Evolutionary conservation across 1,139 yeast genomes (phyloP).

Genomic region (Geotrichum histeridarum): DNA sequence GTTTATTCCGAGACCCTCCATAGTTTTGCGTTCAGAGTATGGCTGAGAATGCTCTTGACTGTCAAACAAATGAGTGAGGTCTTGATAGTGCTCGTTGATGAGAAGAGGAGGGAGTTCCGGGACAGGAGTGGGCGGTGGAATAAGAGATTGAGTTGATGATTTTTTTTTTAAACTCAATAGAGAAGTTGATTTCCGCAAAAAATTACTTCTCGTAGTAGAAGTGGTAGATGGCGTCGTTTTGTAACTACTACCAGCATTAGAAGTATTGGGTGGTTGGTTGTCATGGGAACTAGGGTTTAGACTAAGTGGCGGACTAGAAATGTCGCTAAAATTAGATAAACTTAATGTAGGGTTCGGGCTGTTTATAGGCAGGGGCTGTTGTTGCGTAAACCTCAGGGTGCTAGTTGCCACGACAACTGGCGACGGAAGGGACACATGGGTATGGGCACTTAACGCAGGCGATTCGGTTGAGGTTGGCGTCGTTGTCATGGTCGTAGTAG

Average conservation of each 20-base stretch:
- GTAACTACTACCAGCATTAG: not conserved
- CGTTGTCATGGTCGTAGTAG: not conserved
- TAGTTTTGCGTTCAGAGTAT: not conserved
- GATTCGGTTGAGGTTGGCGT: not conserved
- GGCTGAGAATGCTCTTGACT: not conserved
- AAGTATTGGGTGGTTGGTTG: constrained; percentile 1
- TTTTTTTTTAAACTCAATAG: constrained; percentile 11
- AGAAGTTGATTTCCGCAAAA: constrained; percentile 5
- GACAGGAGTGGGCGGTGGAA: not conserved
- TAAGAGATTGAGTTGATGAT: constrained; percentile 2
- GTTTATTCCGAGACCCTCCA: constrained; percentile 17
- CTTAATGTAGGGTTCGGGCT: constrained; percentile 1
- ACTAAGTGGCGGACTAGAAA: not conserved
- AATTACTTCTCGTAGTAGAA: not conserved
- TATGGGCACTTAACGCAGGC: not conserved
- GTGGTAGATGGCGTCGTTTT: not conserved
- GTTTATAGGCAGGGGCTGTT: not conserved
- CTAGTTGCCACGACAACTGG: not conserved
- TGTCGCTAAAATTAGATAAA: not conserved
- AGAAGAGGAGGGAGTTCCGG: constrained; percentile 16
- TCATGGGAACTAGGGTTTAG: not conserved
- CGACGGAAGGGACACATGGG: not conserved
- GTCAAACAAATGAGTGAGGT: constrained; percentile 5
- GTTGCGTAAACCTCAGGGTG: not conserved
- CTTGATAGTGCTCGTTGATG: constrained; percentile 7